Conservation (phyloP, 2,329 filamentous ascomycete species). For the Hypoxylon sp. region DNA sequence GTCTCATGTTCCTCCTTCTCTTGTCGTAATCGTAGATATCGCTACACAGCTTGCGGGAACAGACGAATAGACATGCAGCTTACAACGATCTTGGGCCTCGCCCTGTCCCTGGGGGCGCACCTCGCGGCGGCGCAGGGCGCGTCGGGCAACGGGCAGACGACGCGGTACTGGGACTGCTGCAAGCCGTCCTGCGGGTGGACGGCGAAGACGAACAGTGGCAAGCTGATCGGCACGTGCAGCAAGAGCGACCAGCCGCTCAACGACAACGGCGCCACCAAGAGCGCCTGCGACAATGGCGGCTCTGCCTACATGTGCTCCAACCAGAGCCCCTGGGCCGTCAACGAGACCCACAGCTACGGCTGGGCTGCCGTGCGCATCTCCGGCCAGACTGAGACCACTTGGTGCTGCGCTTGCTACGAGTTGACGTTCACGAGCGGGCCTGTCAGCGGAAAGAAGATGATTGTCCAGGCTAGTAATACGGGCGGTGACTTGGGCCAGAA, state of each 20-base stretch:
- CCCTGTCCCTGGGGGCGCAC: conserved; percentile 32
- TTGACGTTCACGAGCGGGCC: conserved; percentile 71
- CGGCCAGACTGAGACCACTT: conserved; percentile 70
- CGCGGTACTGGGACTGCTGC: conserved; percentile 76
- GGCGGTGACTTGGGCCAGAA: conserved; percentile 68
- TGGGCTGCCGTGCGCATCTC: conserved; percentile 73
- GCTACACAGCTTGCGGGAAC: neutral
- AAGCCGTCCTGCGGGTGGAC: conserved; percentile 77
- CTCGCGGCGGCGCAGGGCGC: conserved; percentile 47
- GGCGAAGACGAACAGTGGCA: conserved; percentile 67
- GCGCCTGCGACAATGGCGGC: conserved; percentile 70
- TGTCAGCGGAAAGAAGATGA: conserved; percentile 70
- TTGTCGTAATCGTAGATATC: neutral
- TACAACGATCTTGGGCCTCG: conserved; percentile 38
- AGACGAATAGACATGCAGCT: conserved; percentile 44
- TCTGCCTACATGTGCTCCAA: conserved; percentile 72
- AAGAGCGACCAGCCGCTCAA: conserved; percentile 68
- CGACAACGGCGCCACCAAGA: conserved; percentile 61
- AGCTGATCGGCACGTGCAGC: conserved; percentile 69
- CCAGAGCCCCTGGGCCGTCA: conserved; percentile 74
- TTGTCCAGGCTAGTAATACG: conserved; percentile 73
- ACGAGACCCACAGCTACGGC: conserved; percentile 72
- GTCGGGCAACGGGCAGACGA: conserved; percentile 53
- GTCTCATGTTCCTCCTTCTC: neutral
- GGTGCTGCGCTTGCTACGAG: conserved; percentile 77